A percentile compares a stretch with the other conserved stretches of the same genome.
Evolutionary conservation across 2,329 filamentous ascomycete genomes (phyloP).

Genomic region (Colletotrichum viniferum): DNA sequence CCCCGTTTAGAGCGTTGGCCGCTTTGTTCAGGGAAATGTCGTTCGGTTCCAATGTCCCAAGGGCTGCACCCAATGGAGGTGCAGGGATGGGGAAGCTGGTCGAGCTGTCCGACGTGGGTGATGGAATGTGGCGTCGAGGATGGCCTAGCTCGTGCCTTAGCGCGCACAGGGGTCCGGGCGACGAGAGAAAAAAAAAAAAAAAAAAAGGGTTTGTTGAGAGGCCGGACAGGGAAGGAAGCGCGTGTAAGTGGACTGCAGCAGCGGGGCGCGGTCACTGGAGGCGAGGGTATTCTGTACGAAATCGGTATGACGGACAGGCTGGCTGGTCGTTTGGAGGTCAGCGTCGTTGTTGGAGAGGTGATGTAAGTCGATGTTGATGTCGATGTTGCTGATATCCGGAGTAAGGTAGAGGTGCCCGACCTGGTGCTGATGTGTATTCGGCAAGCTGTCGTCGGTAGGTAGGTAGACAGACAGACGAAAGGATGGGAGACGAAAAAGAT

Average conservation of each 20-base stretch:
- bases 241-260: constrained; percentile 14
- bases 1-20: constrained; percentile 12
- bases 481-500: not conserved
- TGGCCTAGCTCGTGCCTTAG: constrained; percentile 14
- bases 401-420: not conserved
- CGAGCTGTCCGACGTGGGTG: constrained; percentile 12
- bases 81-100: constrained; percentile 19
- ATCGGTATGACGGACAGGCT: not conserved
- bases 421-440: not conserved
- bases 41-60: not conserved
- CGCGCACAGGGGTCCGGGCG: constrained; percentile 10
- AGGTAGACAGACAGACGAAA: not conserved
- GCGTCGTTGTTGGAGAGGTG: not conserved
- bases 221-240: constrained; percentile 2
- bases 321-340: not conserved
- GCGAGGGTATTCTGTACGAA: not conserved
- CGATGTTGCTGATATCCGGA: not conserved
- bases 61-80: constrained; percentile 8
- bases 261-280: not conserved
- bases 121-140: constrained; percentile 18
- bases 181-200: constrained; percentile 1
- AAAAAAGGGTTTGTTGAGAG: constrained; percentile 17
- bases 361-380: not conserved
- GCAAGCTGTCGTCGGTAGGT: not conserved
- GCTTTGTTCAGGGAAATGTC: constrained; percentile 7